Percentiles rank a stretch among this genome's conserved stretches.
phyloP scores from a whole-genome alignment of 1,139 yeast species.

The Saccharomyces uvarum region DNA sequence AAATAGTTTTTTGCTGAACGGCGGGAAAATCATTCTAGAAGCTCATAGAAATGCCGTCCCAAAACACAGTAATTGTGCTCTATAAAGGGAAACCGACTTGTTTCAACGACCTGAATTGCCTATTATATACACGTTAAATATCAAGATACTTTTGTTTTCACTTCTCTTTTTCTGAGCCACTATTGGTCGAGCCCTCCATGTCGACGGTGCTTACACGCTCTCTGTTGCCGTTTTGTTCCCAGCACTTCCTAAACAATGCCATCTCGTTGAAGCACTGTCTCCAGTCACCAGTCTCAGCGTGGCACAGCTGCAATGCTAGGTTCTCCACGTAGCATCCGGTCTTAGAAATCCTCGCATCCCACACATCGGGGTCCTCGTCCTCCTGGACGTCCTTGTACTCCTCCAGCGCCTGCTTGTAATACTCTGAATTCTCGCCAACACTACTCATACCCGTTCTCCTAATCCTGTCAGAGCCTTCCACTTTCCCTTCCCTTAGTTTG shows the following conservation, averaged over 20 bases:
- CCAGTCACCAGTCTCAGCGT: conserved; percentile 79
- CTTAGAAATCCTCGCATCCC: conserved; percentile 63
- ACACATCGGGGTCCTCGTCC: conserved; percentile 27
- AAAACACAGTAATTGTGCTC: neutral
- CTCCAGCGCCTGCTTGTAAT: conserved; percentile 28
- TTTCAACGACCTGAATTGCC: neutral
- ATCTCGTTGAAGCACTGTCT: conserved; percentile 57
- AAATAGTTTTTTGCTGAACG: neutral
- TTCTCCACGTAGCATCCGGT: conserved; percentile 65
- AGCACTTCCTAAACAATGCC: conserved; percentile 26
- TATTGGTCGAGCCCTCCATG: conserved; percentile 5
- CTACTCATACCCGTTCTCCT: neutral
- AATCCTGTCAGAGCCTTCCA: neutral
- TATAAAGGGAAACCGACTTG: neutral
- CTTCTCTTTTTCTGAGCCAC: neutral
- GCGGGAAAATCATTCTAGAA: conserved; percentile 1
- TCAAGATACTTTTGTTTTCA: neutral
- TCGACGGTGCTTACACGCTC: conserved; percentile 29
- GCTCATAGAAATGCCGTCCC: neutral
- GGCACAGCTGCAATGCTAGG: conserved; percentile 59
- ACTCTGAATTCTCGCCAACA: conserved; percentile 13
- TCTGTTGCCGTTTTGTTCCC: conserved; percentile 27
- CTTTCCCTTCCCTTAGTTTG: neutral
- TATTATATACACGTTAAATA: neutral
- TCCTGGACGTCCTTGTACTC: conserved; percentile 23